Evolutionary conservation across 805 yeast species (phyloP), one percentile per base, ranked within the genome.

Genomic region (Isabelozyma gotoi): DNA sequence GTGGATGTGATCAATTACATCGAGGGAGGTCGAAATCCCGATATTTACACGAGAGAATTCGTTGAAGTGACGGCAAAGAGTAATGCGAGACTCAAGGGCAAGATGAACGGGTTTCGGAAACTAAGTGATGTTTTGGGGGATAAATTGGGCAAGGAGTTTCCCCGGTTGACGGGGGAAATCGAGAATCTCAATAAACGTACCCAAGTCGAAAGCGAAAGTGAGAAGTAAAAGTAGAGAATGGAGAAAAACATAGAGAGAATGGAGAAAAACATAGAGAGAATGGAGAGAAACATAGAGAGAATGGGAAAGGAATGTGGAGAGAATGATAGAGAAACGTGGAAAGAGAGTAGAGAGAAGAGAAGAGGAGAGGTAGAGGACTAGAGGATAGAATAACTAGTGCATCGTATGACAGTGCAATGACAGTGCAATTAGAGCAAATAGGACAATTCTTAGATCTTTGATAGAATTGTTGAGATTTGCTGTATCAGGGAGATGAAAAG

Each of bases 11-110:
- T 90, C 11, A 84, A 85, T 49, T 94, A 94, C 58, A 88, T 94
- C 32, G 98, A 94, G 59, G 96, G 89, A 57, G 99, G 99, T 2
- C 74, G 99, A 52, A 94, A 94, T 59, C 98, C 99, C 0, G 98
- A 94, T 59, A 90, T 94, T 33, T 94, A 94, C 64, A 90, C 98
- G 0, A 78, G 99, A 60, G 99, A 94, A 67, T 94, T 94, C 66
- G 88, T 92, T 12, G 99, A 94, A 60, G 88, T 92, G 29, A 85
- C 94, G n/a, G 83, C 90, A 33, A 84, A 88, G 53, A 82, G 90
- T 36, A 94, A 94, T 58, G 97, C 95, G 56, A 81, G 84, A 51
- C 73, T 94, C 42, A 79, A 89, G 56, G 98, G 97, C 3, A 88
- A 88, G 62, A 81, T 88, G 78, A 56, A 68, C 35, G 96, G 90